Base-by-base conservation (phyloP, 768 basidiomycete species). In the Cystofilobasidium bisporidii region DNA sequence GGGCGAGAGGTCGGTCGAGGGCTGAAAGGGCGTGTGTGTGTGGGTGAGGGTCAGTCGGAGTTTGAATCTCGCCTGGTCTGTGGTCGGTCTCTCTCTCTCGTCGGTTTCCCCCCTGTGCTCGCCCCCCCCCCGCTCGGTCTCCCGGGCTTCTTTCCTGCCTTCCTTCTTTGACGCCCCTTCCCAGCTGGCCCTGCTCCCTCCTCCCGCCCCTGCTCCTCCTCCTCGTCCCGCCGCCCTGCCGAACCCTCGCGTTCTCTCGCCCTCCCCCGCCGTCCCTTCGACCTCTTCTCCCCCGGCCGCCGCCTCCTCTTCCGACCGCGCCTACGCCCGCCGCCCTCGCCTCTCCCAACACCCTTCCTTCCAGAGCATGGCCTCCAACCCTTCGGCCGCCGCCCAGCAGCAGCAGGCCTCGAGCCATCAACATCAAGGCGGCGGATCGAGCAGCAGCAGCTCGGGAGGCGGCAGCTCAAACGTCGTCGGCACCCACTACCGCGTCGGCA, bases 401-500 rank as follows among this genome's bases (percentile, higher is more conserved):
- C 36, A 22, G n/a, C 61, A 62, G 67, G 55, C 67, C 33, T n/a
- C n/a, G n/a, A n/a, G n/a, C n/a, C n/a, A n/a, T n/a, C n/a, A n/a
- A n/a, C n/a, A n/a, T n/a, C n/a, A n/a, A n/a, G n/a, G n/a, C n/a
- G n/a, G n/a, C n/a, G n/a, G n/a, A n/a, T n/a, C n/a, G n/a, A 18
- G 61, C 53, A 50, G 56, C 38, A 41, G 40, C 40, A 41, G 40
- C 40, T 9, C 10, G 40, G 65, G 58, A 9, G 66, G 32, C 60
- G 64, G 60, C 45, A 74, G 72, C 64, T 77, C 76, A 67, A 78
- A 78, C 68, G 77, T 94, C 76, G 91, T 96, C 74, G 91, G 94
- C 63, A 85, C 88, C n/a, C 92, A 97, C 81, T 98, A 94, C 81
- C 86, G 90, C 66, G 93, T 98, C 26, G 94, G 94, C 73, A 89